These are phyloP conservation scores for Ogataea glucozyma DNA, from an alignment of 805 yeast species.

Conservation along the genomic window DNA sequence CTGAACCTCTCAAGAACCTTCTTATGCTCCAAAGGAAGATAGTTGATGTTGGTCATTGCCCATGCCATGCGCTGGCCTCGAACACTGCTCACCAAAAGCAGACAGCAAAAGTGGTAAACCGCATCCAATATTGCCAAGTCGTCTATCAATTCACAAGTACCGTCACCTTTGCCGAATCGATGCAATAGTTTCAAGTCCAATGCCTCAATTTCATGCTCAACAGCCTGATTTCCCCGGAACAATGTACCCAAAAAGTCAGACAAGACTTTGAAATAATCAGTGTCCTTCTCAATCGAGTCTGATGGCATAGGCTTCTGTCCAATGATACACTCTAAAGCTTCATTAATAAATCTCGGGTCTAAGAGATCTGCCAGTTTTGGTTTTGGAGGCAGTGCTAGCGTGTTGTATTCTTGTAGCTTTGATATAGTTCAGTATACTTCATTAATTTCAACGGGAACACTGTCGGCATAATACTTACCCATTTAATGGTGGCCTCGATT, in stretches of 20 bases:
- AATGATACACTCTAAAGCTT: constrained; percentile 19
- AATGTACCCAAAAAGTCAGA: constrained; percentile 11
- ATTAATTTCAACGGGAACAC: neutral
- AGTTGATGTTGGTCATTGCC: constrained; percentile 32
- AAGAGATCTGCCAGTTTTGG: constrained; percentile 16
- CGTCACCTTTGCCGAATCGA: constrained; percentile 6
- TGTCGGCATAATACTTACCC: constrained; percentile 18
- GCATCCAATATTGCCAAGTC: constrained; percentile 23
- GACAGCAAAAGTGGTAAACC: constrained; percentile 26
- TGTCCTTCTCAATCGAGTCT: constrained; percentile 5
- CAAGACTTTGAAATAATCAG: constrained; percentile 14
- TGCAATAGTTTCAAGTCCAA: constrained; percentile 16
- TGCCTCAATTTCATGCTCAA: constrained; percentile 16
- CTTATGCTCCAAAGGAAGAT: constrained; percentile 23
- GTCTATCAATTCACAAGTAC: constrained; percentile 2
- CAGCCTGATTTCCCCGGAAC: constrained; percentile 20
- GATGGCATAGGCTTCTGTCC: constrained; percentile 22
- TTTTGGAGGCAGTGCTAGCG: constrained; percentile 14
- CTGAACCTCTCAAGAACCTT: constrained; percentile 24
- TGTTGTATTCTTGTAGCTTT: constrained; percentile 25
- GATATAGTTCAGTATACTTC: neutral
- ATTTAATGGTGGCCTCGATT: constrained; percentile 25
- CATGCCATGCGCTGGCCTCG: constrained; percentile 30
- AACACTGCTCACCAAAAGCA: constrained; percentile 27
- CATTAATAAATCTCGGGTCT: constrained; percentile 21